Evolutionary conservation across 257 asterid species (phyloP).

Genomic region (Dorcoceras hygrometricum): DNA sequence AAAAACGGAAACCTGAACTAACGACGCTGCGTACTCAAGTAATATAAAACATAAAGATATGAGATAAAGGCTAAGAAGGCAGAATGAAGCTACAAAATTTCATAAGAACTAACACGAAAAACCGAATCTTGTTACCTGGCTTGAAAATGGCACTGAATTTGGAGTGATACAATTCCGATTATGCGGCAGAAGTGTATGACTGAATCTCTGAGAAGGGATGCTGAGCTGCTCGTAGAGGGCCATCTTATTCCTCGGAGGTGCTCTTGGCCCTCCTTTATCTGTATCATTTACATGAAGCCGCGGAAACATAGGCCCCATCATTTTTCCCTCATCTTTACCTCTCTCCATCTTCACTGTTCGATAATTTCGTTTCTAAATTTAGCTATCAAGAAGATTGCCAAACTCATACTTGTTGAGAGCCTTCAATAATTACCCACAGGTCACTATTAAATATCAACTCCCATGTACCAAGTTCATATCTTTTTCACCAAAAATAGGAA

Average conservation of each 20-base stretch:
- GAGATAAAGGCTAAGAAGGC: not conserved
- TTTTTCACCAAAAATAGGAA: not conserved
- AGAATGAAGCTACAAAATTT: not conserved
- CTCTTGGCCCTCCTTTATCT: constrained; percentile 96
- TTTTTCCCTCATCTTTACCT: constrained; percentile 69
- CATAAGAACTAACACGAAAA: not conserved
- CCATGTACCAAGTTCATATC: constrained; percentile 18
- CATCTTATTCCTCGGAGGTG: constrained; percentile 99
- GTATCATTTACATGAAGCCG: constrained; percentile 91
- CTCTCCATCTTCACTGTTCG: constrained; percentile 48
- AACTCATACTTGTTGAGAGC: not conserved
- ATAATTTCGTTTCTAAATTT: not conserved
- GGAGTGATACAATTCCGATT: not conserved
- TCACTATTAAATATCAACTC: constrained; percentile 18
- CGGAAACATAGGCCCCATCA: constrained; percentile 86
- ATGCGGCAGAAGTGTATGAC: constrained; percentile 14
- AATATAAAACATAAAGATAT: not conserved
- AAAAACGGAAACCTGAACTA: not conserved
- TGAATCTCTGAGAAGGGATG: constrained; percentile 76
- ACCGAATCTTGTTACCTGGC: constrained; percentile 46
- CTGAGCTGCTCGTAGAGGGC: constrained; percentile 93
- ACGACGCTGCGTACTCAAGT: not conserved
- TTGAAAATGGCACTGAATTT: constrained; percentile 35
- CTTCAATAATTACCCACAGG: constrained; percentile 18
- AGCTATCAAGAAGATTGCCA: constrained; percentile 2